Percentiles rank a stretch among this genome's conserved stretches.
Conservation (phyloP, 306 rosid species). For the Quercus bicolor region DNA sequence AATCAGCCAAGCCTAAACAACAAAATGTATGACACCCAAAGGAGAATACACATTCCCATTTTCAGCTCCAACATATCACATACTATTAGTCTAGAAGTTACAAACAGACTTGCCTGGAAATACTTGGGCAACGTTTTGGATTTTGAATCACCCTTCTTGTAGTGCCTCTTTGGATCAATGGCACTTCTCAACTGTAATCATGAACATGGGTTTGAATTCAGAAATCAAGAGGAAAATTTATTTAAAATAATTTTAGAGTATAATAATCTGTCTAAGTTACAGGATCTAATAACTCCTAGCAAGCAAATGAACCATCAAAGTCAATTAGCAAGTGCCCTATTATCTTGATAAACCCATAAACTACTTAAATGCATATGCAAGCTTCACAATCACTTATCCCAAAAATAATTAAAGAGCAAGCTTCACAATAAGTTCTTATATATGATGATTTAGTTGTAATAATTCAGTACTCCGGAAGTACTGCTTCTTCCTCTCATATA, state of each 20-base stretch:
- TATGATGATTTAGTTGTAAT: too few relatives aligned
- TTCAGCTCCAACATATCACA: background rate
- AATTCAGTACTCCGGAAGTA: too few relatives aligned
- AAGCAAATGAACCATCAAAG: background rate
- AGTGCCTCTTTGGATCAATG: conserved; percentile 86
- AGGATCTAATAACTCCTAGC: background rate
- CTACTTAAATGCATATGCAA: background rate
- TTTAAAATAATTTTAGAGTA: background rate
- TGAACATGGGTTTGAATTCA: conserved; percentile 6
- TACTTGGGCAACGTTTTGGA: conserved; percentile 57
- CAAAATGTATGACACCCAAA: background rate
- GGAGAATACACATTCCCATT: background rate
- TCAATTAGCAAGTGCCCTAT: background rate
- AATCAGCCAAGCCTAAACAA: background rate
- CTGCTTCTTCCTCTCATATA: too few relatives aligned
- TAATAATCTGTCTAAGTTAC: background rate
- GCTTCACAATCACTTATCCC: background rate
- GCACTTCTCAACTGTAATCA: conserved; percentile 60
- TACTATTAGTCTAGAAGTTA: background rate
- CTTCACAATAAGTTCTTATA: background rate
- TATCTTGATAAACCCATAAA: background rate
- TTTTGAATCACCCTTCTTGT: conserved; percentile 71
- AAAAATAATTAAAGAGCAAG: too few relatives aligned
- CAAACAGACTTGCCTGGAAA: conserved; percentile 63
- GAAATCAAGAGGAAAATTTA: conserved; percentile 9